Evolutionary conservation across 257 asterid genomes (phyloP).

Genomic region (Agastache rugosa): DNA sequence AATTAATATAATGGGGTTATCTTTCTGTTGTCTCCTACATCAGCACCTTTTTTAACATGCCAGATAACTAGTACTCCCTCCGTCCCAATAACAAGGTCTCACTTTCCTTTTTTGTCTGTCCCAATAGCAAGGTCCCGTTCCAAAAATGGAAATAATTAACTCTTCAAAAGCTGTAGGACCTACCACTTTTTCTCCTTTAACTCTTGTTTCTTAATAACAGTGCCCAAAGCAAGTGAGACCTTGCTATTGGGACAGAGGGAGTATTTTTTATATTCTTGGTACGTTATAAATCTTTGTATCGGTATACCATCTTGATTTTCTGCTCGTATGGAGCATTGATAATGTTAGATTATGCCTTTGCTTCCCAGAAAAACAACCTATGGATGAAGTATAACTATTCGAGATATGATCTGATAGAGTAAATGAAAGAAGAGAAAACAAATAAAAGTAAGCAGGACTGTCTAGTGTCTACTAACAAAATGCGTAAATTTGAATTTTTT

Average conservation of each 20-base stretch:
- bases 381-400: neutral
- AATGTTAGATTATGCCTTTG: neutral
- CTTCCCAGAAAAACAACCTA: neutral
- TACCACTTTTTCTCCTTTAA: too few relatives aligned
- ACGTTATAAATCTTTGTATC: neutral
- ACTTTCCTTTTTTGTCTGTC: too few relatives aligned
- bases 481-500: neutral
- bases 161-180: too few relatives aligned
- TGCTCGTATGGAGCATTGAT: too few relatives aligned
- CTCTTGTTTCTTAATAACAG: too few relatives aligned
- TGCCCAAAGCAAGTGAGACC: too few relatives aligned
- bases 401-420: neutral
- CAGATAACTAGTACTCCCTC: too few relatives aligned
- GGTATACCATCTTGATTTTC: neutral
- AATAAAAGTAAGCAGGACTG: neutral
- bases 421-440: neutral
- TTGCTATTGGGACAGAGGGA: too few relatives aligned
- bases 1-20: neutral
- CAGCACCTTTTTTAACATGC: neutral
- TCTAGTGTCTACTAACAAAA: neutral
- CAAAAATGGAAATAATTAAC: too few relatives aligned
- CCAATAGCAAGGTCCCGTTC: too few relatives aligned
- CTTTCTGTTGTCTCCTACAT: slow-evolving; percentile 11
- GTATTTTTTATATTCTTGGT: neutral
- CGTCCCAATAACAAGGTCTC: too few relatives aligned